These are phyloP conservation scores for Chlamydomonas incerta DNA, from an alignment of 139 green algal species.

Conservation along the genomic window DNA sequence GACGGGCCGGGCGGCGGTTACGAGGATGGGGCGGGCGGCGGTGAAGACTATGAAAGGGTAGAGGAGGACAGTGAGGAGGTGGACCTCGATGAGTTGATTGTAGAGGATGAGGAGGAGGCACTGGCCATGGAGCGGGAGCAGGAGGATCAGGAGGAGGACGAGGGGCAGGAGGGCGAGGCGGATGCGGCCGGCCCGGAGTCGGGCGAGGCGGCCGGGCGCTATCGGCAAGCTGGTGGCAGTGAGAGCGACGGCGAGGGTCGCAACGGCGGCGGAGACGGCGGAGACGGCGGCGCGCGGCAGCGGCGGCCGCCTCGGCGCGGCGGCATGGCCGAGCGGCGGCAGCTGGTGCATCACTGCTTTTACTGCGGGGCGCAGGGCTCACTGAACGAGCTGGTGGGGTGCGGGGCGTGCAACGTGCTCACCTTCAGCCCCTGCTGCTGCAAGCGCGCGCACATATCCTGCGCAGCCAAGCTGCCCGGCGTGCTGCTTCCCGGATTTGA, in stretches of 20 bases:
- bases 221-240: no score
- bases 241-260: background rate
- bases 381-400: background rate
- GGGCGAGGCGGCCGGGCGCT: no score
- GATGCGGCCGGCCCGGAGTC: no score
- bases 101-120: no score
- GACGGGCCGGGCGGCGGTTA: no score
- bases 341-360: background rate
- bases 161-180: background rate
- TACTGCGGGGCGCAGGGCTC: background rate
- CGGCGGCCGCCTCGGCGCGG: background rate
- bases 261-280: background rate
- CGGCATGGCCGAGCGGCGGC: background rate
- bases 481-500: no score
- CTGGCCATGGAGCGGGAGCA: no score
- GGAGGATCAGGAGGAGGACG: background rate
- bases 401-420: background rate
- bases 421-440: background rate
- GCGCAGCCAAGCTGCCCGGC: background rate
- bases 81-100: no score
- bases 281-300: background rate
- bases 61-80: background rate
- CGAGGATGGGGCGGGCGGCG: no score
- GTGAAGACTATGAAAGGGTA: background rate
- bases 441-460: background rate